Base-by-base conservation (phyloP, 2,329 filamentous ascomycete genomes). In the Endoconidiophora laricicola region DNA sequence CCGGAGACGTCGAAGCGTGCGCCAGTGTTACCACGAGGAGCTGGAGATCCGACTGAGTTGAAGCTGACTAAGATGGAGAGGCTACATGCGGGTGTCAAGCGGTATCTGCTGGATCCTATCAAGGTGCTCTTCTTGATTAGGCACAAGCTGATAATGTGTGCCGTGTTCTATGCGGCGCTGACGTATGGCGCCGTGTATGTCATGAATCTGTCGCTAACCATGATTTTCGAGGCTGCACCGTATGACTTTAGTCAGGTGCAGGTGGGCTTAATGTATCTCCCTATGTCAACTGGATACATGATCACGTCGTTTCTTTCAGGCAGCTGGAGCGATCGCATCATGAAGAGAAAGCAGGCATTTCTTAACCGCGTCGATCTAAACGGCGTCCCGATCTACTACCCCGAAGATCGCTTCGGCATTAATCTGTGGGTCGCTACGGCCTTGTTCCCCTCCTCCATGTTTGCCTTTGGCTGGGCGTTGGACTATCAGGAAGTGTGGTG, bases 371-470 rank as follows among this genome's bases (percentile, higher is more conserved):
- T 80, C 57, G 82, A 86, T 56, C 72, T 71, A 36, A 63, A 74
- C 37, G 84, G 83, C 12, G 73, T 72, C 52, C 67, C 86, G 18
- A 66, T 85, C 7, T 82, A 78, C 58, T 68, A 77, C 2, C 86
- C 86, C 0, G 86, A 91, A 63, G 86, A 93, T 61, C 74, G 86
- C 10, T 84, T 91, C 76, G 71, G 79, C 41, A 82, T 90, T 60
- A 91, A 93, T 60, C 81, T 82, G 2, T 90, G 81, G 81, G 63
- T 88, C 0, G 81, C 81, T 2, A 79, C 79, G 0, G 67, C 78
- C 3, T 57, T 88, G 43, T 88, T 83, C 57, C 86, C 86, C 0
- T 69, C 70, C 0, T 79, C 79, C 0, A 62, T 91, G 53, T 67
- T 91, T 24, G 79, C 79, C 68, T 91, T 85, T 60, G 86, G 86